A percentile compares a stretch with the other conserved stretches of the same genome.
Evolutionary conservation across 2,329 filamentous ascomycete genomes (phyloP).

Genomic region (Pestalotiopsis sp.): DNA sequence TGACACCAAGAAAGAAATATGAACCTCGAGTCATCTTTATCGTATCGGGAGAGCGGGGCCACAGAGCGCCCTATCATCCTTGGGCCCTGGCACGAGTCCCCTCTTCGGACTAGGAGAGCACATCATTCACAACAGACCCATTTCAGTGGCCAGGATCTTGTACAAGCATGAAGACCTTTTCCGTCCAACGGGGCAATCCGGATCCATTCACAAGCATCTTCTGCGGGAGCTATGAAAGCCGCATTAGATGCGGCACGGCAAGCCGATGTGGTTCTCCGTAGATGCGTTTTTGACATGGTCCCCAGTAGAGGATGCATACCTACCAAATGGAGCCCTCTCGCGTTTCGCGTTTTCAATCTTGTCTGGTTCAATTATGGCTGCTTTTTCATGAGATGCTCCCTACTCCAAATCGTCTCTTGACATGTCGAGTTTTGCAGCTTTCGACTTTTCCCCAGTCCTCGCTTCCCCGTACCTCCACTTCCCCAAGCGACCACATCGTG

Average conservation of each 20-base stretch:
- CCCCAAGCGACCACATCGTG: background rate
- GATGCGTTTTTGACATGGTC: background rate
- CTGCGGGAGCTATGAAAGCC: background rate
- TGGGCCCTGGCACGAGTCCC: background rate
- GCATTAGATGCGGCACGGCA: background rate
- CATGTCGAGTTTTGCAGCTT: background rate
- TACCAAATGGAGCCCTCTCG: background rate
- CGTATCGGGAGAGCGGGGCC: background rate
- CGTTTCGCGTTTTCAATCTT: background rate
- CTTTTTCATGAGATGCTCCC: background rate
- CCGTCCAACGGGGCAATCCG: background rate
- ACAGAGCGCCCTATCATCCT: background rate
- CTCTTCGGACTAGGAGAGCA: background rate
- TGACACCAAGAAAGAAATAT: background rate
- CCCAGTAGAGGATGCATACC: background rate
- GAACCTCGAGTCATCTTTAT: background rate
- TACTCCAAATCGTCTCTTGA: background rate
- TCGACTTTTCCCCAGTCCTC: background rate
- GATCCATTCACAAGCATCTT: background rate
- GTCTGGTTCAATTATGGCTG: background rate
- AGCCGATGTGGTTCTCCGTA: background rate
- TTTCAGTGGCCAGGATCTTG: background rate
- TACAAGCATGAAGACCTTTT: background rate
- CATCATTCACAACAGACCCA: background rate
- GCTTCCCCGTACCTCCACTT: background rate